phyloP scores from a whole-genome alignment of 2,329 filamentous ascomycete genomes.

The Celoporthe dispersa region DNA sequence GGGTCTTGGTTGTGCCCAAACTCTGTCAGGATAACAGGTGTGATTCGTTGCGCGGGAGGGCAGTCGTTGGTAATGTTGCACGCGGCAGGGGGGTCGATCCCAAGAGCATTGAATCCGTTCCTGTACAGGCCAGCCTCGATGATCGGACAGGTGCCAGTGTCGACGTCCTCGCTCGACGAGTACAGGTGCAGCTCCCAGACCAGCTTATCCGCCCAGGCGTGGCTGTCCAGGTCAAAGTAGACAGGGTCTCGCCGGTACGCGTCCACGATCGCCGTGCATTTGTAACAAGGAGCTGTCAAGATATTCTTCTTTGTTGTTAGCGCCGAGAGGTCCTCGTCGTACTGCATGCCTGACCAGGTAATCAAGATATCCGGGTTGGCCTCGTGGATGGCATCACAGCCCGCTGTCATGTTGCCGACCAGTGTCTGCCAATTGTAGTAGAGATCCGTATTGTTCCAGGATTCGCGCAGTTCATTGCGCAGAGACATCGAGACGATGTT shows the following conservation, averaged over 20 bases:
- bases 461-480: conserved; percentile 47
- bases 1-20: conserved; percentile 51
- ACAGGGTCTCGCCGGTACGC: conserved; percentile 47
- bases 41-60: conserved; percentile 43
- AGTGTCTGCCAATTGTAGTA: conserved; percentile 52
- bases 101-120: conserved; percentile 53
- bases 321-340: conserved; percentile 50
- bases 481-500: conserved; percentile 47
- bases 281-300: conserved; percentile 47
- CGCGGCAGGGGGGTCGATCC: conserved; percentile 46
- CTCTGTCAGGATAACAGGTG: conserved; percentile 53
- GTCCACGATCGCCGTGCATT: conserved; percentile 47
- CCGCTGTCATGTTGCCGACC: conserved; percentile 49
- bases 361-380: conserved; percentile 52
- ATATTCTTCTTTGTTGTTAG: conserved; percentile 46
- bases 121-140: conserved; percentile 54
- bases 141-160: conserved; percentile 51
- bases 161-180: conserved; percentile 45
- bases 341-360: conserved; percentile 54
- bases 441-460: conserved; percentile 40
- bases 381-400: conserved; percentile 47
- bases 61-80: conserved; percentile 46
- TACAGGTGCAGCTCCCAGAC: conserved; percentile 53
- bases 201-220: conserved; percentile 53
- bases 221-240: conserved; percentile 49